Evolutionary conservation across 495 filamentous ascomycete species (phyloP).

Genomic region (Lophiotrema nucula): DNA sequence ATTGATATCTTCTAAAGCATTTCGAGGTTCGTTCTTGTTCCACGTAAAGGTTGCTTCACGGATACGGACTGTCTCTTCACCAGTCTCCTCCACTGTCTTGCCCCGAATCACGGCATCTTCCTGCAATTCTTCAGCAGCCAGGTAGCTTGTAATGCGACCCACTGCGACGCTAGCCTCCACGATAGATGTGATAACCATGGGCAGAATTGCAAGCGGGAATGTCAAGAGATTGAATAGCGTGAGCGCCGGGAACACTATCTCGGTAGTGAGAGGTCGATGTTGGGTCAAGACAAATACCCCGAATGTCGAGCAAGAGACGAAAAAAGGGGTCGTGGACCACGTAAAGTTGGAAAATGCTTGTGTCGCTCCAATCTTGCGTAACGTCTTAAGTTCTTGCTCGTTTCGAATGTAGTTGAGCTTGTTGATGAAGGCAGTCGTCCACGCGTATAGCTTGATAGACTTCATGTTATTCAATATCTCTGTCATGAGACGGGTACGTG

Average conservation of each 20-base stretch:
- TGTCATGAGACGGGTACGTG: constrained; percentile 87
- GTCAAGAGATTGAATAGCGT: constrained; percentile 91
- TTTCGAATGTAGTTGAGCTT: constrained; percentile 94
- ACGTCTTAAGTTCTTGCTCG: constrained; percentile 89
- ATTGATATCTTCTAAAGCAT: constrained; percentile 72
- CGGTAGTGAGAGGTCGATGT: constrained; percentile 78
- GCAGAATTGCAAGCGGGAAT: constrained; percentile 90
- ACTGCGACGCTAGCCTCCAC: constrained; percentile 96
- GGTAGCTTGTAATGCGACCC: constrained; percentile 77
- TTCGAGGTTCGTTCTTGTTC: constrained; percentile 70
- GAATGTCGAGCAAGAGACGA: constrained; percentile 97
- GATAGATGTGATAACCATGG: constrained; percentile 96
- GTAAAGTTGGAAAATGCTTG: constrained; percentile 96
- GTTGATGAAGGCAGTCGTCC: constrained; percentile 95
- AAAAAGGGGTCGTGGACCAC: constrained; percentile 98
- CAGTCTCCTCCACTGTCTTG: constrained; percentile 64
- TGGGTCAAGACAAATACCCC: constrained; percentile 86
- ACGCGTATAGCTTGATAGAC: constrained; percentile 97
- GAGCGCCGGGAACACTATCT: constrained; percentile 93
- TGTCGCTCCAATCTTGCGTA: constrained; percentile 91
- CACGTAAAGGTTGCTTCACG: constrained; percentile 89
- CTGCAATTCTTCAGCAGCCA: constrained; percentile 88
- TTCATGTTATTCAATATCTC: constrained; percentile 99
- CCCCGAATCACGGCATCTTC: constrained; percentile 71
- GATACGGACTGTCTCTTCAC: constrained; percentile 82